phyloP scores from a whole-genome alignment of 306 rosid species.

The Rosa lucieae region DNA sequence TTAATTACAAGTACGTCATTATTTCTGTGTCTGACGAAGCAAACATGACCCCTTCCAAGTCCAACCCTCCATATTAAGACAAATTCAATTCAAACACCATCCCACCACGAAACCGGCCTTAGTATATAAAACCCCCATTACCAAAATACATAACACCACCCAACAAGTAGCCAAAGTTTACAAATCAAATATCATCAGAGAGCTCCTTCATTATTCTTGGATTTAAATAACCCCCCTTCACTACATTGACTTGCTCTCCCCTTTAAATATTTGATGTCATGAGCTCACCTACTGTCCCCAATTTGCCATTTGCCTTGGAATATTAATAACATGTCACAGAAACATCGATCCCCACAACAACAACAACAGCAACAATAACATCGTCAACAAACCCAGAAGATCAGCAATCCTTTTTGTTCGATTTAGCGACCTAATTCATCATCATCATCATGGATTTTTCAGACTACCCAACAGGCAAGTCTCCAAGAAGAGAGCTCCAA shows the following conservation, averaged over 20 bases:
- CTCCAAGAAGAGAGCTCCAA: conserved; percentile 70
- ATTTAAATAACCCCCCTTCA: background rate
- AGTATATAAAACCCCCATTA: background rate
- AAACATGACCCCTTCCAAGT: conserved; percentile 23
- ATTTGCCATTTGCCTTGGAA: background rate
- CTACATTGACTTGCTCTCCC: conserved; percentile 22
- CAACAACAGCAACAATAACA: background rate
- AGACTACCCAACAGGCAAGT: conserved; percentile 33
- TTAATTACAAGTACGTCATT: conserved; percentile 5
- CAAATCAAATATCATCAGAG: background rate
- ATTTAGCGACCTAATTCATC: background rate
- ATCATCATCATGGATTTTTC: conserved; percentile 29
- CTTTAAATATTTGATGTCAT: conserved; percentile 22
- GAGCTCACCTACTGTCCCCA: background rate
- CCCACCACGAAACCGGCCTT: conserved; percentile 28
- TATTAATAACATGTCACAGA: conserved; percentile 15
- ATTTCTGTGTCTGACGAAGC: conserved; percentile 9
- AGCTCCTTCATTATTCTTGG: background rate
- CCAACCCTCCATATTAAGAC: conserved; percentile 2
- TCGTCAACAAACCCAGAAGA: conserved; percentile 2
- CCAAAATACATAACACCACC: conserved; percentile 6
- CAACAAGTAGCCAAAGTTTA: conserved; percentile 24
- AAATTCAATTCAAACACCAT: conserved; percentile 21
- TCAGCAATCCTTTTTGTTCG: background rate
- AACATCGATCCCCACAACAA: background rate